Percentiles rank a stretch among this genome's conserved stretches.
Conservation (phyloP, 306 rosid genomes). For the Medicago lupulina region DNA sequence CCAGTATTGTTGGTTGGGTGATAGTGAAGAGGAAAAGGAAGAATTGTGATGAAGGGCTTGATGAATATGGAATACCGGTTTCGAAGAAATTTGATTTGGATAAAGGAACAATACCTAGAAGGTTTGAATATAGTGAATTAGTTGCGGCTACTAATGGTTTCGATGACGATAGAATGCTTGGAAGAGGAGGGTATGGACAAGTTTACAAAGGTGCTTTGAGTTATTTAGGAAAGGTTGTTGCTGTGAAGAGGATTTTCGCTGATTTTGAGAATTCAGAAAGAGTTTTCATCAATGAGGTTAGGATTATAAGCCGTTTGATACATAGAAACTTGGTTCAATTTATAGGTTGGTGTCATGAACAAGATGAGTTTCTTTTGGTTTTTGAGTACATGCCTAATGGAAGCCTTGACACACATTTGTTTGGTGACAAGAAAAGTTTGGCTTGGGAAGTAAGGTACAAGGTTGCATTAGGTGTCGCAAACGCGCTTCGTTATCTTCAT, state of each 20-base stretch:
- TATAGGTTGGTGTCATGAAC: slow-evolving; percentile 69
- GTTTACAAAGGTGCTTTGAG: slow-evolving; percentile 58
- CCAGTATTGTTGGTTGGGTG: slow-evolving; percentile 1
- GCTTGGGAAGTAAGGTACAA: slow-evolving; percentile 55
- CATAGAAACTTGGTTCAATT: slow-evolving; percentile 62
- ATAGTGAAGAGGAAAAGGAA: slow-evolving; percentile 32
- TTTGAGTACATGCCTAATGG: slow-evolving; percentile 63
- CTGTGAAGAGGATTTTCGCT: slow-evolving; percentile 59
- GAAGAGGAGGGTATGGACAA: slow-evolving; percentile 65
- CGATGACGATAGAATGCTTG: slow-evolving; percentile 51
- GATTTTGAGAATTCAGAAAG: slow-evolving; percentile 49
- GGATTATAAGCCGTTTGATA: slow-evolving; percentile 62
- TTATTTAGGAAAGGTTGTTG: slow-evolving; percentile 45
- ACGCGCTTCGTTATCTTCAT: slow-evolving; percentile 64
- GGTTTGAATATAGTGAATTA: slow-evolving; percentile 53
- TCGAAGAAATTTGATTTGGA: slow-evolving; percentile 44
- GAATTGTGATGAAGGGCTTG: not conserved
- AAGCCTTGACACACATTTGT: slow-evolving; percentile 60
- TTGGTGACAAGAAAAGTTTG: slow-evolving; percentile 45
- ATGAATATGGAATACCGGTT: not conserved
- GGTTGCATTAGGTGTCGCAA: slow-evolving; percentile 48
- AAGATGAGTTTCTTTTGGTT: slow-evolving; percentile 51
- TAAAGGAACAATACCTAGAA: slow-evolving; percentile 51
- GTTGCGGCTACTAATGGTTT: slow-evolving; percentile 55
- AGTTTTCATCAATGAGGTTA: slow-evolving; percentile 54